These are phyloP conservation scores for Clavariopsis aquatica DNA, from an alignment of 495 filamentous ascomycete species.

Conservation along the genomic window DNA sequence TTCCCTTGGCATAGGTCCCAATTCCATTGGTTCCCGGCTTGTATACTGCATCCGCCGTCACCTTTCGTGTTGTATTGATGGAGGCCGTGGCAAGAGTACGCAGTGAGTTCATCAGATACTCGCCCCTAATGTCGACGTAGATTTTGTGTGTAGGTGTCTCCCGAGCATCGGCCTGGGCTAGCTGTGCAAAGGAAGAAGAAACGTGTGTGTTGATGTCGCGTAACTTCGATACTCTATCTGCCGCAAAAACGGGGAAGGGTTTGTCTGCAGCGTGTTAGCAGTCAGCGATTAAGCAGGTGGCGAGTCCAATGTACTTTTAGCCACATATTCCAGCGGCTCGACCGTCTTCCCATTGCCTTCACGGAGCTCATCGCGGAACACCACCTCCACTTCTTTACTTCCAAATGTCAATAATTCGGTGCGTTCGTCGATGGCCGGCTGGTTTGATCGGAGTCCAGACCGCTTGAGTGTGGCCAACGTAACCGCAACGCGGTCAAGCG, in stretches of 20 bases:
- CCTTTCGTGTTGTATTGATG: conserved; percentile 81
- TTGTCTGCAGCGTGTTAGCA: conserved; percentile 52
- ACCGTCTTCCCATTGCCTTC: conserved; percentile 70
- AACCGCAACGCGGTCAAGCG: conserved; percentile 82
- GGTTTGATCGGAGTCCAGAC: conserved; percentile 86
- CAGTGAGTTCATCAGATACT: conserved; percentile 76
- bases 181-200: conserved; percentile 54
- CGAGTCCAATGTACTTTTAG: conserved; percentile 64
- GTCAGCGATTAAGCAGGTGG: conserved; percentile 40
- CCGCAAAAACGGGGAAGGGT: conserved; percentile 65
- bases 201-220: conserved; percentile 60
- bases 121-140: conserved; percentile 81
- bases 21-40: conserved; percentile 91
- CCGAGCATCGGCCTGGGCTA: conserved; percentile 49
- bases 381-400: conserved; percentile 74
- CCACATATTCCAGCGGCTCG: conserved; percentile 89
- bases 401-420: conserved; percentile 74
- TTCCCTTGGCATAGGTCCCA: conserved; percentile 79
- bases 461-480: conserved; percentile 77
- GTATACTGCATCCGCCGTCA: conserved; percentile 77
- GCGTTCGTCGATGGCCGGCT: conserved; percentile 82
- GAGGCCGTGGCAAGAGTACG: conserved; percentile 85
- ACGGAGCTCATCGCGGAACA: conserved; percentile 72
- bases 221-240: conserved; percentile 60
- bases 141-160: conserved; percentile 67